These are phyloP conservation scores for Phytophthora sp. DNA, from an alignment of 352 stramenopile genomes.

Conservation along the genomic window DNA sequence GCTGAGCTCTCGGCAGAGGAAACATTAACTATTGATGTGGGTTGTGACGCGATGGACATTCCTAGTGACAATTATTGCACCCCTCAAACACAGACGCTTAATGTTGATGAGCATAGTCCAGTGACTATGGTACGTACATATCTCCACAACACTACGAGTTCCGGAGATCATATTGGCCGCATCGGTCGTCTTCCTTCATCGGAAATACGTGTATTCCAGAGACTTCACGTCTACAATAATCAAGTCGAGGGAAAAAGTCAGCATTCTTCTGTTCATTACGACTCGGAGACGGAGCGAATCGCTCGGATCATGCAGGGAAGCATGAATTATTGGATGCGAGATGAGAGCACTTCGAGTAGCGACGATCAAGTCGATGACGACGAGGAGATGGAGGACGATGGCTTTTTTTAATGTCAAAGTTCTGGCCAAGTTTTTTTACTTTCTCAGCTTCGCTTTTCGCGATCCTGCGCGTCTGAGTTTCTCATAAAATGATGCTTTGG, in stretches of 20 bases:
- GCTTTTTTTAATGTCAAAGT: slow-evolving; percentile 35
- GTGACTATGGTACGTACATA: neutral
- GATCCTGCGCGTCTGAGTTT: slow-evolving; percentile 67
- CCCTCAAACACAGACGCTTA: too few species aligned
- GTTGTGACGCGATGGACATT: slow-evolving; percentile 23
- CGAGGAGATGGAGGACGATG: slow-evolving; percentile 44
- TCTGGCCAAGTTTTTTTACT: too few species aligned
- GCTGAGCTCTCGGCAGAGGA: neutral
- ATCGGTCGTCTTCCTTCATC: neutral
- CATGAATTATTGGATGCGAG: slow-evolving; percentile 63
- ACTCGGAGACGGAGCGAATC: slow-evolving; percentile 83
- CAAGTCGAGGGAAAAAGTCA: slow-evolving; percentile 3
- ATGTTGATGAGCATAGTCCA: neutral
- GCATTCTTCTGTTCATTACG: slow-evolving; percentile 19
- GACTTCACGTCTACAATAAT: neutral
- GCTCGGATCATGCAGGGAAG: slow-evolving; percentile 82
- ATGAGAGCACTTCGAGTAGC: slow-evolving; percentile 33
- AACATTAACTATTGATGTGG: slow-evolving; percentile 19
- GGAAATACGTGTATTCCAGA: neutral
- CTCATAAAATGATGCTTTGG: slow-evolving; percentile 78
- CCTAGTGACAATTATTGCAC: too few species aligned
- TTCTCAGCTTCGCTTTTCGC: slow-evolving; percentile 55
- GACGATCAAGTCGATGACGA: slow-evolving; percentile 41
- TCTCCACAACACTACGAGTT: neutral
- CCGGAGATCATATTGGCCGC: neutral